Base-by-base conservation (phyloP, 2,329 filamentous ascomycete genomes). In the Didymella exigua region DNA sequence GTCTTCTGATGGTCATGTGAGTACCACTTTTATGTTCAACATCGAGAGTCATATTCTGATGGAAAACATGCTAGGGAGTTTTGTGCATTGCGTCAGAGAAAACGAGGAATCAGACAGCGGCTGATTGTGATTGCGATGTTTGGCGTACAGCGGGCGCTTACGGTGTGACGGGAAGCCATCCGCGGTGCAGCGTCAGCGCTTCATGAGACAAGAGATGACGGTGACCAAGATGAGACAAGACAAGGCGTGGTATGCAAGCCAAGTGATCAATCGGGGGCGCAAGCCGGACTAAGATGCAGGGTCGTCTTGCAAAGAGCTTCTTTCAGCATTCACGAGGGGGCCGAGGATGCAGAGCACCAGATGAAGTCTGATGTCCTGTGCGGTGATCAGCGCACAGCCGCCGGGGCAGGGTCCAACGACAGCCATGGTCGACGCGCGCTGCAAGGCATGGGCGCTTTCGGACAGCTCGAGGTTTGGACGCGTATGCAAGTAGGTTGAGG, bases 111-210 rank as follows among this genome's bases (percentile, higher is more conserved):
- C 31, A 19, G 6, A 10, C n/a, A 33, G 31, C 3, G n/a, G 31
- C n/a, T 2, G 31, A 8, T 19, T 10, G 31, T 34, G 31, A 34
- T 19, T 34, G 31, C 31, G 10, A 31, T 31, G 14, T 31, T 31
- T 31, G 30, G 30, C 33, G 18, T 18, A 18, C 9, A 37, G 21
- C 34, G 18, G 34, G 34, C 34, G 34, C 34, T 37, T 37, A 37
- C 18, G 4, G 34, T 10, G 34, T 18, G 34, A 34, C 38, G 48
- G 48, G 46, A 54, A 34, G 41, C 27, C 18, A 49, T 37, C 46
- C 52, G 52, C 41, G 27, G 51, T 54, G 46, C 34, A 55, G 45
- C 52, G 41, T 55, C 40, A 49, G 52, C 46, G 52, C 46, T 49
- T 49, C 40, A 41, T 36, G 46, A 49, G 41, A 55, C 41, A 54